Base-by-base conservation (phyloP, 1,139 yeast species). In the Hanseniaspora uvarum region DNA sequence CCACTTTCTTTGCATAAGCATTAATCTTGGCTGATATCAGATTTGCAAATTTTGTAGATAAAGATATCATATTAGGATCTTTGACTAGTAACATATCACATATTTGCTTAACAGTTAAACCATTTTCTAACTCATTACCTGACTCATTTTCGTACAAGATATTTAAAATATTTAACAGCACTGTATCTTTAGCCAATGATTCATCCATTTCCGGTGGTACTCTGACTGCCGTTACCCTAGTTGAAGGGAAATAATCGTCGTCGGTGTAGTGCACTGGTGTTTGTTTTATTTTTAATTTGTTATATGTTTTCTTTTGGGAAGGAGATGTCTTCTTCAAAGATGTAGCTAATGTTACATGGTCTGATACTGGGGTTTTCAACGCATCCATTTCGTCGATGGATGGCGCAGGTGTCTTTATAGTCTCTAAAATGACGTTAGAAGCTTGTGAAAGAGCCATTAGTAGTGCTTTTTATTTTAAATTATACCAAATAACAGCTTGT, bases 41-140 rank as follows among this genome's bases (percentile, higher is more conserved):
- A 65, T 85, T 85, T 24, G 89, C 83, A n/a, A 89, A 81, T 62
- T 85, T 85, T 30, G 89, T 80, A 2, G 87, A 80, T 57, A 83
- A 68, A 57, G 79, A 81, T 11, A 88, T 85, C 87, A 84, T 83
- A 55, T 83, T 87, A 0, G 94, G 92, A 63, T 84, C 89, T 61
- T 78, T 76, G 55, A 79, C 84, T 55, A 81, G 72, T 54, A 85
- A 71, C 56, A 81, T 76, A 65, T 85, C 94, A 68, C 94, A 84
- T 56, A 85, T 77, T 64, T 84, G 94, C 63, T 84, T 84, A 26
- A 85, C 94, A 16, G 94, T 85, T 87, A 85, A 82, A 57, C 94
- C 94, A 57, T 74, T 73, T 50, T 85, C 83, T 10, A 36, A 12
- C 28, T 49, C 53, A 14, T 49, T 49, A 52, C 74, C 75, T 1